Evolutionary conservation across 768 basidiomycete species (phyloP).

Genomic region (Russula sp.): DNA sequence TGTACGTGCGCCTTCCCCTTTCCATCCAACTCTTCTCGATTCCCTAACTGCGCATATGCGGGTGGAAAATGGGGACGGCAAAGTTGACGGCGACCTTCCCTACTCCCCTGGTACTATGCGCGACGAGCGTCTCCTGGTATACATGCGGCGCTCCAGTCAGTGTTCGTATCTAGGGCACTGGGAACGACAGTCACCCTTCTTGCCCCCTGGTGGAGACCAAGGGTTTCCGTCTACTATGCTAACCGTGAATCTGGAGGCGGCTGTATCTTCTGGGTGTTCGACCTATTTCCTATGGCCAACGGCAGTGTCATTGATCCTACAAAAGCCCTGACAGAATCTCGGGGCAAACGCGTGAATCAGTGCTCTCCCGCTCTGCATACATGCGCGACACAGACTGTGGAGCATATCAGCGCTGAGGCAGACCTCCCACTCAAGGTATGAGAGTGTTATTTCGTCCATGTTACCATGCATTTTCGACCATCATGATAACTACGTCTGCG

Average conservation of each 20-base stretch:
- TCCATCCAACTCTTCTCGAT: slow-evolving; percentile 24
- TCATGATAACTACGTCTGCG: background rate
- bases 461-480: background rate
- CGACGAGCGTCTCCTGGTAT: slow-evolving; percentile 22
- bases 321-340: background rate
- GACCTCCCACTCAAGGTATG: slow-evolving; percentile 13
- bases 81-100: slow-evolving; percentile 16
- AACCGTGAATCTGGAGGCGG: background rate
- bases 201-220: no score
- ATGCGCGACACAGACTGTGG: background rate
- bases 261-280: slow-evolving; percentile 22
- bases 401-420: slow-evolving; percentile 4
- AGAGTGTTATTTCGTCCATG: background rate
- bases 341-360: slow-evolving; percentile 5
- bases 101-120: slow-evolving; percentile 23
- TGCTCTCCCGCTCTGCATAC: background rate
- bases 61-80: slow-evolving; percentile 2
- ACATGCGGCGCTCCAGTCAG: slow-evolving; percentile 19
- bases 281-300: slow-evolving; percentile 6
- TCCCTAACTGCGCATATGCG: slow-evolving; percentile 14
- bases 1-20: background rate
- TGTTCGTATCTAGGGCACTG: slow-evolving; percentile 14
- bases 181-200: background rate
- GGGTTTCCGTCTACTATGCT: background rate
- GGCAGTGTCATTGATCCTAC: background rate